These are phyloP conservation scores for Beauveria sp. DNA, from an alignment of 2,329 filamentous ascomycete genomes.

Conservation along the genomic window DNA sequence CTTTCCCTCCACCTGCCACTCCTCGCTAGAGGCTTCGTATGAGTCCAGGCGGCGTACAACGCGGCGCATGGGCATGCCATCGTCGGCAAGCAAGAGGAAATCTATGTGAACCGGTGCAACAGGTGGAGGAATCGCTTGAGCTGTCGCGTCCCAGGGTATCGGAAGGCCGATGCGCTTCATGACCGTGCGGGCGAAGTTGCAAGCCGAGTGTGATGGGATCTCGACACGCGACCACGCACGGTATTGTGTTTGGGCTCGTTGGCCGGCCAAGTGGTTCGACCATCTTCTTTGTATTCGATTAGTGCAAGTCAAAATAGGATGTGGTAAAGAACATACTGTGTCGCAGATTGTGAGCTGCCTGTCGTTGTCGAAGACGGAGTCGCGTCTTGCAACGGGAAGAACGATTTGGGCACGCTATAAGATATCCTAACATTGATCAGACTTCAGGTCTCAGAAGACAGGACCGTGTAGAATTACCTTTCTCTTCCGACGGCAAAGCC, in stretches of 20 bases:
- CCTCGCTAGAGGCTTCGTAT: slow-evolving; percentile 5
- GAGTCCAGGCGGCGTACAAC: slow-evolving; percentile 8
- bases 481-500: neutral
- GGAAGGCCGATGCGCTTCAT: slow-evolving; percentile 26
- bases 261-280: slow-evolving; percentile 15
- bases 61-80: slow-evolving; percentile 9
- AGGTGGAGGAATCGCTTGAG: neutral
- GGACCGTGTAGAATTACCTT: neutral
- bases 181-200: slow-evolving; percentile 19
- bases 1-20: slow-evolving; percentile 5
- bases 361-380: neutral
- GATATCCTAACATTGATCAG: slow-evolving; percentile 2
- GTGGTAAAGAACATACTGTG: neutral
- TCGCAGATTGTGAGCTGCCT: neutral
- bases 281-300: slow-evolving; percentile 17
- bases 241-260: slow-evolving; percentile 15
- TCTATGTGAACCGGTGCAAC: neutral
- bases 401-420: slow-evolving; percentile 6
- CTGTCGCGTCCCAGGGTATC: slow-evolving; percentile 3
- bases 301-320: neutral
- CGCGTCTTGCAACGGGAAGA: slow-evolving; percentile 8
- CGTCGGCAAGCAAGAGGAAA: neutral
- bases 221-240: slow-evolving; percentile 27
- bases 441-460: neutral
- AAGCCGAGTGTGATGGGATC: slow-evolving; percentile 18